Evolutionary conservation across 192 early-diverging fungal genomes (phyloP).

Genomic region (Phycomyces nitens): DNA sequence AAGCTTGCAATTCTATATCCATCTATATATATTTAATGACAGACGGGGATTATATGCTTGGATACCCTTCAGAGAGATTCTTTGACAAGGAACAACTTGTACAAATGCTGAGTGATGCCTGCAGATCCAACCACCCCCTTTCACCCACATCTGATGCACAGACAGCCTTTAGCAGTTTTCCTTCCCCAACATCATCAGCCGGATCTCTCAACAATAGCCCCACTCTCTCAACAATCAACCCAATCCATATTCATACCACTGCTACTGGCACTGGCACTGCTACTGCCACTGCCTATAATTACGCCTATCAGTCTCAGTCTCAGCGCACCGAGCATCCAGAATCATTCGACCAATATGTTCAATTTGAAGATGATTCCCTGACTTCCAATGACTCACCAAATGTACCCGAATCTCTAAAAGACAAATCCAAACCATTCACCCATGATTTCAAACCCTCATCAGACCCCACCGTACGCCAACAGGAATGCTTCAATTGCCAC

Average conservation of each 20-base stretch:
- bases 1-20: too few relatives aligned
- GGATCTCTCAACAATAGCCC: constrained; percentile 7
- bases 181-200: constrained; percentile 21
- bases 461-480: constrained; percentile 9
- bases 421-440: too few relatives aligned
- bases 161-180: constrained; percentile 17
- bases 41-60: too few relatives aligned
- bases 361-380: constrained; percentile 17
- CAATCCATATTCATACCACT: background rate
- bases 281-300: background rate
- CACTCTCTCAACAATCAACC: background rate
- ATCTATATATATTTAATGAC: too few relatives aligned
- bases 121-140: too few relatives aligned
- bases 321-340: background rate
- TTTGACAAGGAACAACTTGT: too few relatives aligned
- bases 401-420: constrained; percentile 1
- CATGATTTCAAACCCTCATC: too few relatives aligned
- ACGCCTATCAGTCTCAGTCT: too few relatives aligned
- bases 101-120: too few relatives aligned
- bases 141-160: constrained; percentile 6
- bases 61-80: too few relatives aligned
- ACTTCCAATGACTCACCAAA: background rate
- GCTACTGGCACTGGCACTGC: background rate
- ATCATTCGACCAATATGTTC: constrained; percentile 23
- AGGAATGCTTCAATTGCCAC: constrained; percentile 64